Evolutionary conservation across 495 filamentous ascomycete species (phyloP).

Genomic region (Neurospora sp.): DNA sequence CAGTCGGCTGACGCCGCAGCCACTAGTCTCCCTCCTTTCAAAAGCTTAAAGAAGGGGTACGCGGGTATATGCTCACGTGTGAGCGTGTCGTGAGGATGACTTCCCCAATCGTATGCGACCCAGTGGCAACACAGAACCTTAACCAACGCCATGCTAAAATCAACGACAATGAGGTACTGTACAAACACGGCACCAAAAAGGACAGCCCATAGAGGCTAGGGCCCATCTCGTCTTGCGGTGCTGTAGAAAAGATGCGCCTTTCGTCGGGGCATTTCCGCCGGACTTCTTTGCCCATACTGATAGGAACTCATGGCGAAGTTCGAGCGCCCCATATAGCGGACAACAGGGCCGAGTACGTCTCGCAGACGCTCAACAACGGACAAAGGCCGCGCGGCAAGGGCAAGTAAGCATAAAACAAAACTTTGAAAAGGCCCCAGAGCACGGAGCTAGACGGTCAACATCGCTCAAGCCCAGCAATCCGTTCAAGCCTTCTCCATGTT

Average conservation of each 20-base stretch:
- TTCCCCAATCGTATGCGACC: not conserved
- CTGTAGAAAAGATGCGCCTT: not conserved
- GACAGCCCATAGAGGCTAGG: not conserved
- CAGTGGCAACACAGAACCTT: not conserved
- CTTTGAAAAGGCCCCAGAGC: not conserved
- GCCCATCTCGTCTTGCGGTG: not conserved
- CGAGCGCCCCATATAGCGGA: not conserved
- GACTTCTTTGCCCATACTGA: not conserved
- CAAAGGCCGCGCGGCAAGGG: not conserved
- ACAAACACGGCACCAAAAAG: not conserved
- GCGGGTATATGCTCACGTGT: not conserved
- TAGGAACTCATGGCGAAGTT: too few species aligned
- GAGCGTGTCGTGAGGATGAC: not conserved
- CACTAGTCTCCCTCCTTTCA: not conserved
- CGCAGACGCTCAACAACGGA: not conserved
- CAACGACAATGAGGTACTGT: not conserved
- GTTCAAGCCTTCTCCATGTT: conserved; percentile 11
- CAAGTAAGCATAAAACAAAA: not conserved
- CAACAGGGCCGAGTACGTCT: not conserved
- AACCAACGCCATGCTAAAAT: conserved; percentile 4
- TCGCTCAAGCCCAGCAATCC: not conserved
- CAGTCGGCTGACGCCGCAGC: not conserved
- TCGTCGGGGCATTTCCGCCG: not conserved
- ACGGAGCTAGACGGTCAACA: not conserved
- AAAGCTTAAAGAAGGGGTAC: not conserved